A percentile compares a stretch with the other conserved stretches of the same genome.
These are phyloP conservation scores for Coffea humblotiana DNA, from an alignment of 305 asterid species.

Conservation along the genomic window DNA sequence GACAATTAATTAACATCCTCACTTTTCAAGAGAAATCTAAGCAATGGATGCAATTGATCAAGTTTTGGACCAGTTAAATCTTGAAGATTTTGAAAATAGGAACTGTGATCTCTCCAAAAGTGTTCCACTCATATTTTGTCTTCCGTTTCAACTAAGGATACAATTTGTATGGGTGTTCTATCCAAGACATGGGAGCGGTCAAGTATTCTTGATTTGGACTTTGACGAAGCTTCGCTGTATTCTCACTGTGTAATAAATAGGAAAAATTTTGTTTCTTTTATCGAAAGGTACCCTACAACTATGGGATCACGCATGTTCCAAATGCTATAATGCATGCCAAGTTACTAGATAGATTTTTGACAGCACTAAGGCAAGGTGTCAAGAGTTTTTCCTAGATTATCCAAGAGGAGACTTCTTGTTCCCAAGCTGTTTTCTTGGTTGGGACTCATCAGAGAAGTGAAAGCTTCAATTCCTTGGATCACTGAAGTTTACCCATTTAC, in stretches of 20 bases:
- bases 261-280: background rate
- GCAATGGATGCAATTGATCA: too few relatives aligned
- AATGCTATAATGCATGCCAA: background rate
- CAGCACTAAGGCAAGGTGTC: background rate
- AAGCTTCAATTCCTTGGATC: background rate
- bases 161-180: too few relatives aligned
- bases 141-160: too few relatives aligned
- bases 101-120: too few relatives aligned
- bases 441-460: background rate
- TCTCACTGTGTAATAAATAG: background rate
- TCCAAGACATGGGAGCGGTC: too few relatives aligned
- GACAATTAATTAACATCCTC: too few relatives aligned
- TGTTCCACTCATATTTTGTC: too few relatives aligned
- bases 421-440: background rate
- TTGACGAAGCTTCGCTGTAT: background rate
- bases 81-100: too few relatives aligned
- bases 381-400: too few relatives aligned
- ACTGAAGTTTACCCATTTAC: background rate
- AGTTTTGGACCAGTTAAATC: too few relatives aligned
- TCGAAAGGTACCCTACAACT: background rate
- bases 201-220: too few relatives aligned
- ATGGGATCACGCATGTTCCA: background rate
- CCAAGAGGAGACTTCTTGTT: background rate
- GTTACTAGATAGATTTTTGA: background rate
- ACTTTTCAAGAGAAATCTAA: too few relatives aligned